Evolutionary conservation across 2,329 filamentous ascomycete genomes (phyloP).

Genomic region (Trichophaea hybrida): DNA sequence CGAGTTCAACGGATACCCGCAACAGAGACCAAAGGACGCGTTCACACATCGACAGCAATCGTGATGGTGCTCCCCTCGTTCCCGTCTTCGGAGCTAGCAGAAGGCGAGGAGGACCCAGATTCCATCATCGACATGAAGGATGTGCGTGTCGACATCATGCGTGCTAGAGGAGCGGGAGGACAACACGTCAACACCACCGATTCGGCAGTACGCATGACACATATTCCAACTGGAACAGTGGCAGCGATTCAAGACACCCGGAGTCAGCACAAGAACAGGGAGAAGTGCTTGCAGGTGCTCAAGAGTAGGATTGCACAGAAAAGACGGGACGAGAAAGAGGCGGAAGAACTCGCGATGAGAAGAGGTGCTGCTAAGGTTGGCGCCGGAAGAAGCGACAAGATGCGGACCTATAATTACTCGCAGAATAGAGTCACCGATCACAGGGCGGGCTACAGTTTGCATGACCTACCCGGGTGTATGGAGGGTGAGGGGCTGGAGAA

Average conservation of each 20-base stretch:
- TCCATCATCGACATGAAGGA: constrained; percentile 81
- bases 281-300: constrained; percentile 72
- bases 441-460: constrained; percentile 61
- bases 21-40: constrained; percentile 80
- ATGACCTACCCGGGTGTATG: constrained; percentile 69
- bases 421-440: constrained; percentile 73
- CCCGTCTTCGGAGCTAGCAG: constrained; percentile 41
- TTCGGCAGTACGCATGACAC: constrained; percentile 83
- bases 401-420: constrained; percentile 66
- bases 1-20: constrained; percentile 84
- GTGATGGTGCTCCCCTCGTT: constrained; percentile 86
- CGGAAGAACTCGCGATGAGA: constrained; percentile 57
- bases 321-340: constrained; percentile 68
- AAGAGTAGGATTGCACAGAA: constrained; percentile 68
- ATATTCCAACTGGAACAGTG: constrained; percentile 70
- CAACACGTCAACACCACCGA: constrained; percentile 99
- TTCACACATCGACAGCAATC: constrained; percentile 82
- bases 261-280: constrained; percentile 78
- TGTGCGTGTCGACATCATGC: constrained; percentile 75
- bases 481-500: constrained; percentile 57
- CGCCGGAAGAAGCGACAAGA: constrained; percentile 84
- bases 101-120: constrained; percentile 64
- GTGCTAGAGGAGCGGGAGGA: constrained; percentile 78
- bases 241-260: constrained; percentile 88
- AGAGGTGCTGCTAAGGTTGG: constrained; percentile 66